Conservation (phyloP, 2,329 filamentous ascomycete species). For the Ophiognomonia clavigignenti-juglandacearum region DNA sequence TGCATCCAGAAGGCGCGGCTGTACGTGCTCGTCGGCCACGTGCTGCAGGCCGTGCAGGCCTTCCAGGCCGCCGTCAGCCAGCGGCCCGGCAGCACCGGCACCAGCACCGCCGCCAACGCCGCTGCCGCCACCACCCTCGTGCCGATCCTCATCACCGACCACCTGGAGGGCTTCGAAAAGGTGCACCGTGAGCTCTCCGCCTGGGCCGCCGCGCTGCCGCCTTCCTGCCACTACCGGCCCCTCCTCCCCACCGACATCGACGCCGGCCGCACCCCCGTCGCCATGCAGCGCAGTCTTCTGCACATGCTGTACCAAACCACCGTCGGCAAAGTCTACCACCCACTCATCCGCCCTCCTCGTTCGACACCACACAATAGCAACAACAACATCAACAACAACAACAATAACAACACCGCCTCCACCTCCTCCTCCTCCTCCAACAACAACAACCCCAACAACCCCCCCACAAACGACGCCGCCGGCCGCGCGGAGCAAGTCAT, state of each 20-base stretch:
- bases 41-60: constrained; percentile 87
- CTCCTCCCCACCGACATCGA: constrained; percentile 51
- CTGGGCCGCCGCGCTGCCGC: constrained; percentile 71
- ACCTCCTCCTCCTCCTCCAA: constrained; percentile 49
- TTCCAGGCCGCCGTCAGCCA: constrained; percentile 69
- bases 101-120: too few relatives aligned
- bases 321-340: constrained; percentile 83
- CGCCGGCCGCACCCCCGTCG: constrained; percentile 54
- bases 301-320: constrained; percentile 95
- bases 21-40: constrained; percentile 82
- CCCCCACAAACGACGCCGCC: constrained; percentile 27
- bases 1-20: constrained; percentile 90
- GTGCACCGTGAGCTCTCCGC: constrained; percentile 76
- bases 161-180: constrained; percentile 61
- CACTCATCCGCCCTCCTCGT: constrained; percentile 70
- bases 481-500: constrained; percentile 68
- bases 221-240: constrained; percentile 63
- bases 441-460: too few relatives aligned
- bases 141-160: constrained; percentile 1
- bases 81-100: too few relatives aligned
- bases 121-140: constrained; percentile 58
- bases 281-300: constrained; percentile 75
- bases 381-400: neutral
- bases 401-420: neutral
- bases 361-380: too few relatives aligned